phyloP scores from a whole-genome alignment of 1,139 yeast species.

The Lodderomyces orthopsilosis region DNA sequence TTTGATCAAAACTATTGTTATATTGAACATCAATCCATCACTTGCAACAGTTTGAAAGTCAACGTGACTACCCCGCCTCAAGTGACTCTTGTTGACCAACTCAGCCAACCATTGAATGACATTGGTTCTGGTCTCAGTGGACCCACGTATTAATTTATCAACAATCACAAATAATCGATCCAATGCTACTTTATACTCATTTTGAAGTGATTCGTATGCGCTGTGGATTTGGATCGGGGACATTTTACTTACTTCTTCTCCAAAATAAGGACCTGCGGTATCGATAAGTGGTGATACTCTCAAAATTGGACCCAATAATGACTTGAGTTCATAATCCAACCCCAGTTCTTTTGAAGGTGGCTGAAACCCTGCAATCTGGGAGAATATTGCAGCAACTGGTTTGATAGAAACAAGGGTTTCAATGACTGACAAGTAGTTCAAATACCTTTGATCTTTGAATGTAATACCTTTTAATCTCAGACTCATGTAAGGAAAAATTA shows the following conservation, averaged over 20 bases:
- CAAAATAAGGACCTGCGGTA: conserved; percentile 41
- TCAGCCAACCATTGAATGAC: conserved; percentile 68
- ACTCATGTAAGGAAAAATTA: conserved; percentile 50
- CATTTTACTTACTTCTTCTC: conserved; percentile 37
- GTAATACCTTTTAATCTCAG: conserved; percentile 27
- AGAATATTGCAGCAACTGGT: conserved; percentile 58
- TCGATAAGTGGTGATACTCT: conserved; percentile 68
- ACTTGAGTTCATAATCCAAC: conserved; percentile 52
- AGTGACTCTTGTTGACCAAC: conserved; percentile 75
- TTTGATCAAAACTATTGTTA: conserved; percentile 62
- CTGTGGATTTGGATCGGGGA: conserved; percentile 43
- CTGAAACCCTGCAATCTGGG: conserved; percentile 54
- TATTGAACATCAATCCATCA: conserved; percentile 81
- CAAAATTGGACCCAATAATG: conserved; percentile 76
- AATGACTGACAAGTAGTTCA: conserved; percentile 50
- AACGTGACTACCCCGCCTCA: conserved; percentile 85
- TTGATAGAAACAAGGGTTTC: conserved; percentile 63
- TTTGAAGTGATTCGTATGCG: conserved; percentile 54
- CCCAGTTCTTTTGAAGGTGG: conserved; percentile 44
- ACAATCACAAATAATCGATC: conserved; percentile 65
- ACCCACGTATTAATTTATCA: conserved; percentile 77
- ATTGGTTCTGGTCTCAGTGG: conserved; percentile 58
- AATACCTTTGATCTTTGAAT: conserved; percentile 48
- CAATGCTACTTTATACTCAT: conserved; percentile 55
- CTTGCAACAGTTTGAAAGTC: conserved; percentile 64